Evolutionary conservation across 2,329 filamentous ascomycete genomes (phyloP).

Genomic region (Fusarium subtropicale): DNA sequence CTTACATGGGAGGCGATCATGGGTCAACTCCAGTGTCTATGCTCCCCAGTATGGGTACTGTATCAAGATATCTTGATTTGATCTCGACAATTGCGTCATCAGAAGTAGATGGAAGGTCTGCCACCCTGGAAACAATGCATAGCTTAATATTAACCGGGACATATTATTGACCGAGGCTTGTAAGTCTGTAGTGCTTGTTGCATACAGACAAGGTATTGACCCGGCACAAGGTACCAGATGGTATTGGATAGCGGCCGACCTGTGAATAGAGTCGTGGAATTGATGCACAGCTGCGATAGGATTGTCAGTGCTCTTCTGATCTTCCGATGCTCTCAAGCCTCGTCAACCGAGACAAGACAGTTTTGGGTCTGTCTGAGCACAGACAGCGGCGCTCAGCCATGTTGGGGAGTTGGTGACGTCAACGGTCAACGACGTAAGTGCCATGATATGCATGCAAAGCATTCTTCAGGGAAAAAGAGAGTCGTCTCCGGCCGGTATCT

Average conservation of each 20-base stretch:
- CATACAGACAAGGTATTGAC: neutral
- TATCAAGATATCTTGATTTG: conserved; percentile 9
- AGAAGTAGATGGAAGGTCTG: neutral
- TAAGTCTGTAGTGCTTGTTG: conserved; percentile 7
- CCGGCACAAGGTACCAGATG: neutral
- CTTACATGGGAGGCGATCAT: neutral
- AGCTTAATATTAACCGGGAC: conserved; percentile 18
- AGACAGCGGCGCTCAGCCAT: neutral
- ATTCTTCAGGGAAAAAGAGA: neutral
- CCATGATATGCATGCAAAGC: conserved; percentile 7
- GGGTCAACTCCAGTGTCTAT: neutral
- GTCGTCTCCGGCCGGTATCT: neutral
- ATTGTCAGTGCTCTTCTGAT: neutral
- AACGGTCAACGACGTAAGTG: conserved; percentile 3
- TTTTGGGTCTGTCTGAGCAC: conserved; percentile 1
- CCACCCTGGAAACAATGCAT: conserved; percentile 6
- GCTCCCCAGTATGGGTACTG: neutral
- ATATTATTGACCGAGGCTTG: neutral
- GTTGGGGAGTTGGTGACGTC: conserved; percentile 30
- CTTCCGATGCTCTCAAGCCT: neutral
- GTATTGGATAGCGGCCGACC: neutral
- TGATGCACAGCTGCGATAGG: neutral
- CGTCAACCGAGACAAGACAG: neutral
- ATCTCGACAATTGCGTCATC: conserved; percentile 17
- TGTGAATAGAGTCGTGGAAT: neutral